Evolutionary conservation across 257 asterid genomes (phyloP), one percentile per base, ranked within the genome.

Genomic region (Pogostemon cablin): DNA sequence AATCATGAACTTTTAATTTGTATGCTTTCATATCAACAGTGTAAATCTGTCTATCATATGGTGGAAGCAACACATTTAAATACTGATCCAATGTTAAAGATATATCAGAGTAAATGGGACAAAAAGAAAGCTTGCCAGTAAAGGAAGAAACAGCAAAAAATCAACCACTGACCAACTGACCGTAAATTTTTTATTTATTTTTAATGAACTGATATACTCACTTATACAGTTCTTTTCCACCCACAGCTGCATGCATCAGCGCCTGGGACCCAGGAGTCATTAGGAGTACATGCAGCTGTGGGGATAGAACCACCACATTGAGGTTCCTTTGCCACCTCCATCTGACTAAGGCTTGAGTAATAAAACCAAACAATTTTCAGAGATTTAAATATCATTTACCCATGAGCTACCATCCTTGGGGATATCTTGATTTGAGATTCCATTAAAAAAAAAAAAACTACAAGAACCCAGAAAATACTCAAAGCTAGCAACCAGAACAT

Each of bases 351-450:
- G 8, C 5, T 15, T 5, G 9, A 47, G 34, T 12, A 25, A 34
- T 44, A 55, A 43, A 40, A 7, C 10, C 58, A 56, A 72, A 73
- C 37, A 34, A 39, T 50, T 12, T 55, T 73, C 66, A 42, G n/a
- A 37, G 25, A 32, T 40, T 15, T 62, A 11, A 20, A 35, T 4
- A 67, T 3, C 39, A 49, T 10, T 40, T 50, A 72, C 47, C 47
- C 32, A 25, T 25, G 32, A 25, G 32, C 32, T 25, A 25, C 32
- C 32, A 25, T 25, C 32, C 32, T 25, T 25, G 32, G 32, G 32
- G 32, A 25, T 25, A 25, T 25, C 32, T 25, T 25, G 32, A 25
- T 25, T 25, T 25, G 32, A 25, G 32, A 25, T 25, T 25, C 32
- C 32, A 25, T 25, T 25, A 25, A 25, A 25, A 25, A 25, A 25